Evolutionary conservation across 805 yeast species (phyloP).

Genomic region (Cyberlindnera mrakii): DNA sequence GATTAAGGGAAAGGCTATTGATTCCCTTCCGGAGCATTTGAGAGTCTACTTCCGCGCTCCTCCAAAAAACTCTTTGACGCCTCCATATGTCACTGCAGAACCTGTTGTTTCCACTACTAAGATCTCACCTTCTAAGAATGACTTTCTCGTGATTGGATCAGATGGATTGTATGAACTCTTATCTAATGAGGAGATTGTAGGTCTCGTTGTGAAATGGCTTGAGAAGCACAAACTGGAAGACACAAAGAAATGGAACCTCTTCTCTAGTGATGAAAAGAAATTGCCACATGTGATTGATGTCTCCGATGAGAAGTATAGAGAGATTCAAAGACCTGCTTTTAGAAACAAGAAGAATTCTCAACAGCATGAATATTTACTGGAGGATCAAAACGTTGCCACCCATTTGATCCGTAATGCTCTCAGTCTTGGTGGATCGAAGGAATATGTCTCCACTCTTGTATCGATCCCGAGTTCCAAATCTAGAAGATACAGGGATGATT

Average conservation of each 20-base stretch:
- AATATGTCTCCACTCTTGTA: slow-evolving; percentile 81
- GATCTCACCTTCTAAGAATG: slow-evolving; percentile 63
- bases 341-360: slow-evolving; percentile 39
- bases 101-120: slow-evolving; percentile 85
- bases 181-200: slow-evolving; percentile 87
- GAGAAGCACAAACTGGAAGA: slow-evolving; percentile 46
- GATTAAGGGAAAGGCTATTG: slow-evolving; percentile 32
- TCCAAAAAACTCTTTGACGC: slow-evolving; percentile 71
- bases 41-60: slow-evolving; percentile 76
- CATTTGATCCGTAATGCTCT: slow-evolving; percentile 92
- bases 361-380: slow-evolving; percentile 45
- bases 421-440: slow-evolving; percentile 80
- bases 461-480: slow-evolving; percentile 90
- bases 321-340: slow-evolving; percentile 65
- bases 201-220: slow-evolving; percentile 91
- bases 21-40: slow-evolving; percentile 67
- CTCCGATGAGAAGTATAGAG: slow-evolving; percentile 50
- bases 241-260: slow-evolving; percentile 16
- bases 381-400: slow-evolving; percentile 87
- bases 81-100: slow-evolving; percentile 96
- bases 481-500: slow-evolving; percentile 89
- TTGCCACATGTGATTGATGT: slow-evolving; percentile 61
- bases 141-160: slow-evolving; percentile 86
- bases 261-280: slow-evolving; percentile 28
- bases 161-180: slow-evolving; percentile 93